Evolutionary conservation across 306 rosid species (phyloP), one percentile per base, ranked within the genome.

Genomic region (Citrullus colocynthis): DNA sequence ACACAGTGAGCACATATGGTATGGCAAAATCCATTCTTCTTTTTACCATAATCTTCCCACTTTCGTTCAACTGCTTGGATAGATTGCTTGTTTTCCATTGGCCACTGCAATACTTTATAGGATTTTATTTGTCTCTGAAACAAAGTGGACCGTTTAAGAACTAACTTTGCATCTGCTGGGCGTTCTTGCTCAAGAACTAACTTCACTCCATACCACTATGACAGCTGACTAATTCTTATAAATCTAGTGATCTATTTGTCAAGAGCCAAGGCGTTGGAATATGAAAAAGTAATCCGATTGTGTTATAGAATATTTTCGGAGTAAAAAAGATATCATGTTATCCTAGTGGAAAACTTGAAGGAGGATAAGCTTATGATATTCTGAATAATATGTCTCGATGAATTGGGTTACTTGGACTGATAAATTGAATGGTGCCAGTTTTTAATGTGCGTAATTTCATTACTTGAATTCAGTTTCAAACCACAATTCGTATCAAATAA

Each of bases 1-100:
- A 95, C 85, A 85, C 97, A 13, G 96, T 95, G 28, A 89, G 97
- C 89, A 64, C 97, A 79, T 95, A 90, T 44, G 98, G 98, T 95
- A 88, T 14, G 89, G 78, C 28, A 75, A 61, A 42, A 44, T 70
- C n/a, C 57, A 44, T 6, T 71, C 11, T 45, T 71, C 59, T 71
- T 71, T 41, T 67, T 8, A 39, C 15, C 74, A 41, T 67, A 70
- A 48, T 44, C 57, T 6, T 16, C 16, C 20, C 41, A 45, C 56
- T 10, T 69, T 6, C 44, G 30, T 69, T 69, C 34, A 44, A 69
- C 75, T 69, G 34, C 13, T 44, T 69, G n/a, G 20, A 4, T 18
- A 42, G 24, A 48, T 64, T 64, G 11, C 20, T 34, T 15, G 21
- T 30, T 42, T 69, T 20, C 1, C 6, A 4, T 67, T 69, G 17